Evolutionary conservation across 2,329 filamentous ascomycete genomes (phyloP).

Genomic region (Colletotrichum lini): DNA sequence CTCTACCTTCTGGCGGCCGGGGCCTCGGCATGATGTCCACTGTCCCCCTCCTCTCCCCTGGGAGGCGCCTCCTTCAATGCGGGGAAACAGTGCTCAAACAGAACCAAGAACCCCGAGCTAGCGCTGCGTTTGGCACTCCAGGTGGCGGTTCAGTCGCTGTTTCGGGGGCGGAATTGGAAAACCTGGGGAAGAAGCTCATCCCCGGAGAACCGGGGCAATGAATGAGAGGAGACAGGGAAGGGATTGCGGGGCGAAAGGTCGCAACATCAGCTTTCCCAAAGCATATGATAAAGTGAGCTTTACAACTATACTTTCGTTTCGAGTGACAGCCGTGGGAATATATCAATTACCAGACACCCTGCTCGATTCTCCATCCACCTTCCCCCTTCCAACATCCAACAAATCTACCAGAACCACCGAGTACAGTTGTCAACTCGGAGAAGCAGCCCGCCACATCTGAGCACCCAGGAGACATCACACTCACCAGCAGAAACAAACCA

Average conservation of each 20-base stretch:
- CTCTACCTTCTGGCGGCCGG: slow-evolving; percentile 23
- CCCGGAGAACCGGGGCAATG: slow-evolving; percentile 2
- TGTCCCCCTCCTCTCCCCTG: neutral
- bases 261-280: slow-evolving; percentile 18
- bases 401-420: too few relatives aligned
- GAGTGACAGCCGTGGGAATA: neutral
- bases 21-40: slow-evolving; percentile 36
- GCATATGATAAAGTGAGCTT: slow-evolving; percentile 11
- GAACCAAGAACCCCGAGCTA: slow-evolving; percentile 19
- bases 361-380: neutral
- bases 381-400: neutral
- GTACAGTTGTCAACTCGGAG: neutral
- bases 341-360: slow-evolving; percentile 4
- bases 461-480: neutral
- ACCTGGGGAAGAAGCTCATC: slow-evolving; percentile 42
- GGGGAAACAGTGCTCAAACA: slow-evolving; percentile 5
- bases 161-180: slow-evolving; percentile 35
- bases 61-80: neutral
- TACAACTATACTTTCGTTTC: neutral
- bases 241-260: slow-evolving; percentile 32
- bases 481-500: neutral
- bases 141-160: neutral
- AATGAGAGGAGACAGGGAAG: slow-evolving; percentile 6
- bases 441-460: neutral
- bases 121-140: neutral